Evolutionary conservation across 1,284 basidiomycete genomes (phyloP).

Genomic region (Tylopilus sp.): DNA sequence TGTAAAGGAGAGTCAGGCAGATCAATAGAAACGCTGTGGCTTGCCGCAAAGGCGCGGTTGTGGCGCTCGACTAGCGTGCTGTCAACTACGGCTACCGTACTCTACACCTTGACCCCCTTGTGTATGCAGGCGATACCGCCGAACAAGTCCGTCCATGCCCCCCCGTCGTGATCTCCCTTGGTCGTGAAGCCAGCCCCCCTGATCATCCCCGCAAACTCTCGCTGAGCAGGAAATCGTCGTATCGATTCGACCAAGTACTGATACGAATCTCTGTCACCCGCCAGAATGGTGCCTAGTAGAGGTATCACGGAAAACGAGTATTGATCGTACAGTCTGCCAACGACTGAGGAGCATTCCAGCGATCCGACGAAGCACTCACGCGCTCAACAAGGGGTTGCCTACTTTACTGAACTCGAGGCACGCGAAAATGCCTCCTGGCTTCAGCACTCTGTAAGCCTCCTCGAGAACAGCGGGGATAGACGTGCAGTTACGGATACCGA

Average conservation of each 20-base stretch:
- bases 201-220: conserved; percentile 90
- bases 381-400: conserved; percentile 80
- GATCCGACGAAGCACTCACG: conserved; percentile 52
- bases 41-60: conserved; percentile 27
- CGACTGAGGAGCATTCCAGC: conserved; percentile 9
- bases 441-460: conserved; percentile 93
- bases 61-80: conserved; percentile 20
- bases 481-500: conserved; percentile 98
- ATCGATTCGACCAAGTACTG: conserved; percentile 99
- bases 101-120: conserved; percentile 67
- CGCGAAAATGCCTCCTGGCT: conserved; percentile 94
- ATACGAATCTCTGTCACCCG: conserved; percentile 92
- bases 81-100: background rate
- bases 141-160: conserved; percentile 84
- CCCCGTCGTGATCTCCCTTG: conserved; percentile 77
- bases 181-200: conserved; percentile 80
- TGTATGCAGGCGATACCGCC: conserved; percentile 85
- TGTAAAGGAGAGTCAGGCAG: conserved; percentile 15
- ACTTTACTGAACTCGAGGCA: conserved; percentile 98
- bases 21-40: conserved; percentile 10
- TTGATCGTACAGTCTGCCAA: conserved; percentile 79
- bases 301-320: conserved; percentile 98
- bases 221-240: conserved; percentile 88
- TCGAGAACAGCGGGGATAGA: conserved; percentile 84
- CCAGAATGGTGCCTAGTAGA: conserved; percentile 91